Conservation (phyloP, 352 stramenopile species). For the Pythium phragmitis region DNA sequence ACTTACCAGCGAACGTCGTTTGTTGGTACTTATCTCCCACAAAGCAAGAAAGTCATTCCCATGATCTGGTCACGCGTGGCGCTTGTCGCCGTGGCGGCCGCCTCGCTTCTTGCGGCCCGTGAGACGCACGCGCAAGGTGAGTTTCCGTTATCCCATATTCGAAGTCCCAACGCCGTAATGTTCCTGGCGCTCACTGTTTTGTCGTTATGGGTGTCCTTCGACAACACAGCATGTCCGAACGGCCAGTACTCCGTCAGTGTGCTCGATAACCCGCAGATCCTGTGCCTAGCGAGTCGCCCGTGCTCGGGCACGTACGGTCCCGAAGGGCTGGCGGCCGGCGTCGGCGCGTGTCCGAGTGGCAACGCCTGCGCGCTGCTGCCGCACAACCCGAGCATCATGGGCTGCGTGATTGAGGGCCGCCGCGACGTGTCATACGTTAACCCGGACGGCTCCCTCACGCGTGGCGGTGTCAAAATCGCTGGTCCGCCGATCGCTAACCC, state of each 20-base stretch:
- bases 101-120: slow-evolving; percentile 2
- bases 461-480: slow-evolving; percentile 39
- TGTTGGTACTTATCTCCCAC: slow-evolving; percentile 28
- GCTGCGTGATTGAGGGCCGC: slow-evolving; percentile 49
- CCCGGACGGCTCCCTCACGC: slow-evolving; percentile 56
- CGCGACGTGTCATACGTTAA: slow-evolving; percentile 71
- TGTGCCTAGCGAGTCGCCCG: slow-evolving; percentile 50
- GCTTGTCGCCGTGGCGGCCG: slow-evolving; percentile 14
- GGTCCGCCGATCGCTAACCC: slow-evolving; percentile 14
- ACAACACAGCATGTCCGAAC: slow-evolving; percentile 38
- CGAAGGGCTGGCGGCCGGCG: slow-evolving; percentile 39
- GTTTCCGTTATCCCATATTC: slow-evolving; percentile 5
- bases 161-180: slow-evolving; percentile 5
- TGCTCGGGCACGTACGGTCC: slow-evolving; percentile 66
- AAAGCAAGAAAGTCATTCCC: slow-evolving; percentile 9
- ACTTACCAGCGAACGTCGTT: slow-evolving; percentile 23
- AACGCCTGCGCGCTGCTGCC: slow-evolving; percentile 63
- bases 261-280: slow-evolving; percentile 47
- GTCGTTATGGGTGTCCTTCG: slow-evolving; percentile 18
- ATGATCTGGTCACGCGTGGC: slow-evolving; percentile 24
- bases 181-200: slow-evolving; percentile 10
- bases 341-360: slow-evolving; percentile 53
- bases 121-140: slow-evolving; percentile 23
- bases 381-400: slow-evolving; percentile 58
- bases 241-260: slow-evolving; percentile 65